Conservation (phyloP, 163 green algal species). For the Scenedesmus sp. region DNA sequence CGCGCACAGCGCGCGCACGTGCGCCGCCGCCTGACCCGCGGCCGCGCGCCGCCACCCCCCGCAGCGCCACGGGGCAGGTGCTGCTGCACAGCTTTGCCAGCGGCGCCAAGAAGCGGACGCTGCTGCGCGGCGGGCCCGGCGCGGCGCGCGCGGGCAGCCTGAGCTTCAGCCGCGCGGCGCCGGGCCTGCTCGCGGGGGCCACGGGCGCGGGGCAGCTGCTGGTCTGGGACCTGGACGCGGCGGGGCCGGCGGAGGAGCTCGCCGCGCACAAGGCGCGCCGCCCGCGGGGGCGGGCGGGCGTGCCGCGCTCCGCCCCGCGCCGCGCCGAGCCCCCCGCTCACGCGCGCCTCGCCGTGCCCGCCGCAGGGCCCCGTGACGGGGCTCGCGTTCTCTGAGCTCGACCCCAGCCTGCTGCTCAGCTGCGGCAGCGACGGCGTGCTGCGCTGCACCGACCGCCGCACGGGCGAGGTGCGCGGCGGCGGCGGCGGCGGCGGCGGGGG, state of each 20-base stretch:
- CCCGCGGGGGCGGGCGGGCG: no score
- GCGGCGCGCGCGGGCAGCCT: background rate
- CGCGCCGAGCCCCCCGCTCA: no score
- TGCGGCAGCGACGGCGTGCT: constrained; percentile 2
- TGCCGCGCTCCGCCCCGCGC: no score
- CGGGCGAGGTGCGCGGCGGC: background rate
- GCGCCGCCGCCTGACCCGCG: no score
- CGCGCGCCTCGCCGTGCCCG: no score
- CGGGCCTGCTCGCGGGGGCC: background rate
- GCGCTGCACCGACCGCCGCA: constrained; percentile 21
- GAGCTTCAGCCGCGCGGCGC: background rate
- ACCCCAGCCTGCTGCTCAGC: constrained; percentile 7
- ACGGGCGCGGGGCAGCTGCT: background rate
- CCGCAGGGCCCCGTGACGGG: constrained; percentile 24
- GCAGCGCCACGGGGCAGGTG: constrained; percentile 31
- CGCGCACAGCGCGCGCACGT: no score
- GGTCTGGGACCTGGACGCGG: constrained; percentile 11
- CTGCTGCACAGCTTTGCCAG: constrained; percentile 22
- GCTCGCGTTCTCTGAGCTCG: background rate
- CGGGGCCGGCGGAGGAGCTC: background rate
- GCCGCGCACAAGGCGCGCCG: constrained; percentile 8
- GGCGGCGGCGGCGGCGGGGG: no score
- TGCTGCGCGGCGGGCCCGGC: background rate
- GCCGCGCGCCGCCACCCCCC: no score
- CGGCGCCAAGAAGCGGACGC: background rate